phyloP scores from a whole-genome alignment of 768 basidiomycete species.

The Heimioporus sp. region DNA sequence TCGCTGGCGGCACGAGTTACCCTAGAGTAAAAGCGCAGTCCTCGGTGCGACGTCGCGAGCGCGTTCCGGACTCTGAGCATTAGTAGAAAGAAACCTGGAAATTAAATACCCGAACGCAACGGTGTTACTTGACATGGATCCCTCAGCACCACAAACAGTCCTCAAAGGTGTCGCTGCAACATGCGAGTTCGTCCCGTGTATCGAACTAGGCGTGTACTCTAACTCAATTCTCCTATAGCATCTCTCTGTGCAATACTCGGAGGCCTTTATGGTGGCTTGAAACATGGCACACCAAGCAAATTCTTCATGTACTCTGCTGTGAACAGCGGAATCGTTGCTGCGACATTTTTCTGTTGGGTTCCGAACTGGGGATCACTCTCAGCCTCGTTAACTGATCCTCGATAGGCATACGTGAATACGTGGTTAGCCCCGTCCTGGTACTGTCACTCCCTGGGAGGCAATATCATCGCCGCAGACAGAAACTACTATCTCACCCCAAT shows the following conservation, averaged over 20 bases:
- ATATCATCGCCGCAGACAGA: conserved; percentile 42
- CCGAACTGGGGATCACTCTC: neutral
- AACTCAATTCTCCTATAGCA: conserved; percentile 44
- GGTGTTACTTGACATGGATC: conserved; percentile 21
- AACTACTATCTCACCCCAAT: conserved; percentile 19
- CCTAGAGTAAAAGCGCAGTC: conserved; percentile 9
- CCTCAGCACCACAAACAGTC: conserved; percentile 41
- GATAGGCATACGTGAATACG: conserved; percentile 72
- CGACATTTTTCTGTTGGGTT: conserved; percentile 75
- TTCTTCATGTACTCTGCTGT: conserved; percentile 60
- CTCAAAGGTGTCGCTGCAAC: conserved; percentile 58
- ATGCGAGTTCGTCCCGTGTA: conserved; percentile 71
- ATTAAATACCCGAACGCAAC: neutral
- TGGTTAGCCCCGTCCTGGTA: conserved; percentile 62
- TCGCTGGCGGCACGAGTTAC: neutral
- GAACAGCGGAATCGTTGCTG: conserved; percentile 70
- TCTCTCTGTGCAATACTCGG: conserved; percentile 47
- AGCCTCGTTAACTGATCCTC: neutral
- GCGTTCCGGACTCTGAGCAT: conserved; percentile 5
- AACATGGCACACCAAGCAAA: conserved; percentile 45
- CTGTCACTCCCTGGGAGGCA: conserved; percentile 44
- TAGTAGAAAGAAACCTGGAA: neutral
- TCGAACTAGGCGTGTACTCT: conserved; percentile 16
- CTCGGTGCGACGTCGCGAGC: conserved; percentile 1
- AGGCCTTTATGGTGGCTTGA: conserved; percentile 45